These are phyloP conservation scores for Triticum dicoccoides DNA, from an alignment of 176 grass and related monocot species.

Conservation along the genomic window DNA sequence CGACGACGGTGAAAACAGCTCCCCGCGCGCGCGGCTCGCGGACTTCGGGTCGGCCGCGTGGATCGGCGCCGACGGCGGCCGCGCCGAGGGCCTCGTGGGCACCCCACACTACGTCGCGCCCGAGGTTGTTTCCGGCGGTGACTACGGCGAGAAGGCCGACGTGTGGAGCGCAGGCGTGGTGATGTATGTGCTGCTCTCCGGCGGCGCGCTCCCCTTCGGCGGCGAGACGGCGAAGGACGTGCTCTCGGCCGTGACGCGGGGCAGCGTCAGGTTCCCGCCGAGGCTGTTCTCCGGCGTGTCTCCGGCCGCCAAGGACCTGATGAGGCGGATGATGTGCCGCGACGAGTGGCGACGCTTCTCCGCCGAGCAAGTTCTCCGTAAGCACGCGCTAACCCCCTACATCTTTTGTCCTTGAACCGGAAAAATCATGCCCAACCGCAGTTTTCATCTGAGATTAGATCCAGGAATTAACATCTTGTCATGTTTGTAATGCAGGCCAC, in stretches of 20 bases:
- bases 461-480: neutral
- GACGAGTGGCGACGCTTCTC: constrained; percentile 67
- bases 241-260: constrained; percentile 49
- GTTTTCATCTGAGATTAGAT: neutral
- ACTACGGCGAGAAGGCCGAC: constrained; percentile 82
- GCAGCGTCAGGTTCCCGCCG: constrained; percentile 54
- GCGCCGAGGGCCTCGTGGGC: constrained; percentile 63
- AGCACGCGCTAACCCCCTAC: neutral
- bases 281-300: constrained; percentile 63
- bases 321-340: constrained; percentile 77
- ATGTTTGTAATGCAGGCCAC: constrained; percentile 51
- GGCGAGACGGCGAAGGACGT: constrained; percentile 67
- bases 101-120: constrained; percentile 84
- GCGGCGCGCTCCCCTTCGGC: constrained; percentile 72
- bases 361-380: constrained; percentile 81
- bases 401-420: neutral
- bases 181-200: constrained; percentile 76
- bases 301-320: constrained; percentile 65
- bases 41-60: constrained; percentile 86
- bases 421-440: neutral
- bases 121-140: constrained; percentile 60
- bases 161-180: constrained; percentile 90
- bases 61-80: constrained; percentile 39
- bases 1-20: neutral
- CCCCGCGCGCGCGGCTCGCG: constrained; percentile 45